phyloP scores from a whole-genome alignment of 1,284 basidiomycete species.

The Pascua guehoae region DNA sequence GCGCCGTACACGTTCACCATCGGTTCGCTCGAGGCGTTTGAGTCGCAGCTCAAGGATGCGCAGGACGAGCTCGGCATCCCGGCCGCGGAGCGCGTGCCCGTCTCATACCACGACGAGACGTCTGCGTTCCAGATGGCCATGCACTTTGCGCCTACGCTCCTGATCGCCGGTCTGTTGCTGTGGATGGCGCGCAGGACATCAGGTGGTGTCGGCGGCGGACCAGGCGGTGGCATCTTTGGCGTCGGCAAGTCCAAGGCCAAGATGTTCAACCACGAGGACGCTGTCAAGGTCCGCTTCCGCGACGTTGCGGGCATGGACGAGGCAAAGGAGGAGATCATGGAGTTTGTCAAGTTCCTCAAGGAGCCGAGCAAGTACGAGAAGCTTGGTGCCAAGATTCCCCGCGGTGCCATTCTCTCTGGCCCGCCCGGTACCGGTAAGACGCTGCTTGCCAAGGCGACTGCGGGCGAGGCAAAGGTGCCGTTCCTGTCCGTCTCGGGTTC shows the following conservation, averaged over 20 bases:
- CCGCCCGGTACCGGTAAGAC: constrained; percentile 99
- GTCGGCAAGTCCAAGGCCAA: constrained; percentile 95
- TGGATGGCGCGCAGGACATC: constrained; percentile 79
- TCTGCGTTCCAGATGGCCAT: constrained; percentile 76
- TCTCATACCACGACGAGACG: constrained; percentile 93
- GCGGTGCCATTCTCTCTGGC: constrained; percentile 95
- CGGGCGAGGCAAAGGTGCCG: constrained; percentile 93
- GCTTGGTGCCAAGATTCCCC: constrained; percentile 96
- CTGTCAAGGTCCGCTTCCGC: constrained; percentile 88
- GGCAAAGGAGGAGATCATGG: constrained; percentile 99
- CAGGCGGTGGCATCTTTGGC: constrained; percentile 85
- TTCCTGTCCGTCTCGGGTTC: constrained; percentile 98
- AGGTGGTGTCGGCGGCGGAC: constrained; percentile 56
- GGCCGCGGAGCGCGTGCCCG: constrained; percentile 87
- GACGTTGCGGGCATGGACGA: constrained; percentile 99
- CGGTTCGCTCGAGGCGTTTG: constrained; percentile 95
- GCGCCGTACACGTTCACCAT: constrained; percentile 86
- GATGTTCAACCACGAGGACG: constrained; percentile 96
- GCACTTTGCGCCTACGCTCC: constrained; percentile 89
- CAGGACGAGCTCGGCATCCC: constrained; percentile 91
- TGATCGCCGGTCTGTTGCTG: constrained; percentile 84
- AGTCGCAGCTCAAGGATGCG: constrained; percentile 87
- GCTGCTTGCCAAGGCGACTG: constrained; percentile 94
- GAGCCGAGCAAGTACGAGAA: constrained; percentile 92
- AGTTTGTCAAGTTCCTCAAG: constrained; percentile 99